Evolutionary conservation across 345 rosid genomes (phyloP), one percentile per base, ranked within the genome.

Genomic region (Mangifera indica): DNA sequence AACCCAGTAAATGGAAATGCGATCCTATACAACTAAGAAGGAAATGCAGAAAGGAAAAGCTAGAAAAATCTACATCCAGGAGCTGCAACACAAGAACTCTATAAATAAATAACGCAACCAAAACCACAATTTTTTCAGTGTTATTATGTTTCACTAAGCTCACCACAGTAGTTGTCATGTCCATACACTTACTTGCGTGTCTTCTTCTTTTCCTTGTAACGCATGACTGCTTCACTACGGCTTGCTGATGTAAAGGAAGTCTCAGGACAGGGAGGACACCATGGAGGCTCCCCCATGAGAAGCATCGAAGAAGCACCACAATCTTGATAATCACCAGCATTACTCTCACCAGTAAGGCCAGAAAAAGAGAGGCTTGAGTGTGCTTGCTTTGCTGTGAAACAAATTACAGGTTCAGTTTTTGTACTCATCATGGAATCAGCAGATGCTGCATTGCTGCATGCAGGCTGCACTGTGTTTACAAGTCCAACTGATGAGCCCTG

Each of bases 191-290:
- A 96, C 99, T 83, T 88, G 82, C 98, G 96, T 46, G 86, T 85
- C 84, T 91, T 96, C 90, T 87, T 93, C 84, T 96, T 96, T 73
- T 93, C 98, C 82, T 85, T 96, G 85, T 96, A 96, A 42, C 98
- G 97, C 93, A 91, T 71, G 65, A 93, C 97, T 24, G 99, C 98
- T 44, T 89, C 66, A 72, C 80, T 91, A 55, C 96, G 84, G 62
- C 76, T 88, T 51, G 87, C 91, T 45, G 91, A 86, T 48, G 88
- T 78, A 40, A 75, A 80, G 59, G 87, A 85, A 72, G 72, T 78
- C 72, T 91, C 97, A 26, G 87, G 80, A 71, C 93, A 72, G 14
- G 86, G 90, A 53, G 90, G 85, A 80, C 84, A 84, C 98, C 96
- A 92, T 67, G 96, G 93, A 72, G 97, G 93, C 83, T 93, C 98